Evolutionary conservation across 495 filamentous ascomycete genomes (phyloP), one percentile per base, ranked within the genome.

Genomic region (Trichocladium antarcticum): DNA sequence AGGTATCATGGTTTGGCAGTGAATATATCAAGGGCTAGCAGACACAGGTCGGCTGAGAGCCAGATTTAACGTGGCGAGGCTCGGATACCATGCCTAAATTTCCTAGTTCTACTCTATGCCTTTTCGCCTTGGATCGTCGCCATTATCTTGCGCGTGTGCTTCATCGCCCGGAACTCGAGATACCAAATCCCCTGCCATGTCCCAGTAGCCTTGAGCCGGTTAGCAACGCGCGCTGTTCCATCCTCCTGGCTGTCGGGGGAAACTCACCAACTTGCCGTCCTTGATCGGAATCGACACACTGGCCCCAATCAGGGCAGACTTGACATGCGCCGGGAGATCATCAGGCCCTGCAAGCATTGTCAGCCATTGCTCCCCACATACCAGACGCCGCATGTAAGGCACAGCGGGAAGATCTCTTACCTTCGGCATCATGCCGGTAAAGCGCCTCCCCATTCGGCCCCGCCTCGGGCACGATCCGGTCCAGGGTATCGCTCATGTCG

Each of bases 51-150:
- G n/a, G n/a, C n/a, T n/a, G n/a, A n/a, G n/a, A n/a, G n/a, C n/a
- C n/a, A n/a, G n/a, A n/a, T n/a, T n/a, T n/a, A n/a, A n/a, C n/a
- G n/a, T 27, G 4, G 31, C 31, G 31, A 32, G 11, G 31, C 31
- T 32, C 31, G 31, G 11, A 14, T 5, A 32, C 10, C 31, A 14
- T 32, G 5, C 11, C n/a, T 11, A 11, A 19, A 20, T 37, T 37
- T n/a, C 10, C 36, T 8, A 27, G 24, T 37, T 17, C n/a, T 19
- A 15, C 17, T 16, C 64, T 45, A 70, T 45, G 70, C 72, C 74
- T 88, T 89, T 70, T 95, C 84, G 4, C 92, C 92, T 67, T 97
- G 87, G 40, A 98, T 89, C 6, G 92, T 98, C 39, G 92, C 92
- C 29, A 98, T 81, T 20, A 98, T 77, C 60, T 75, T 84, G 53